phyloP scores from a whole-genome alignment of 371 early-diverging fungal genomes.

The Rhizoclosmatium hyalinum region DNA sequence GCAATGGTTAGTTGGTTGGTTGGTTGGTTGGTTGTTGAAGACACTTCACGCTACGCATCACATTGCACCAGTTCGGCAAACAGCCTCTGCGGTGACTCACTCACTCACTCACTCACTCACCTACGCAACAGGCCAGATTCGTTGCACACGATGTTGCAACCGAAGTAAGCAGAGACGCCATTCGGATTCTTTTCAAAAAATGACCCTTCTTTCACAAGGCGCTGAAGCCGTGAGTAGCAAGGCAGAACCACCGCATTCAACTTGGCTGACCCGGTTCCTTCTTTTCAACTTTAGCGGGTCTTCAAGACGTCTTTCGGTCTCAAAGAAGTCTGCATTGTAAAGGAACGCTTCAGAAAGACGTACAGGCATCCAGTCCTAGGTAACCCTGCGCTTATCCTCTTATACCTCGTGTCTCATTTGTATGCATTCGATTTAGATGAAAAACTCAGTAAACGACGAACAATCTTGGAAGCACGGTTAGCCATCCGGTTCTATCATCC shows the following conservation, averaged over 20 bases:
- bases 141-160: conserved; percentile 41
- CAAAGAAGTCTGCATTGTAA: conserved; percentile 60
- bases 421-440: conserved; percentile 39
- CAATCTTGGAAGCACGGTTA: conserved; percentile 22
- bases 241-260: no score
- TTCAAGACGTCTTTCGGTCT: conserved; percentile 49
- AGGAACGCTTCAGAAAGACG: conserved; percentile 88
- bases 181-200: conserved; percentile 14
- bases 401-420: not conserved
- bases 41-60: not conserved
- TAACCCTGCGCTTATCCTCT: conserved; percentile 40
- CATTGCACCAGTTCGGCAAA: not conserved
- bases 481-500: not conserved
- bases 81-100: not conserved
- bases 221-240: conserved; percentile 6
- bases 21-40: conserved; percentile 36
- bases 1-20: not conserved
- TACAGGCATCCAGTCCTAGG: conserved; percentile 94
- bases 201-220: not conserved
- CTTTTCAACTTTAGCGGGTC: conserved; percentile 52
- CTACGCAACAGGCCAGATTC: conserved; percentile 56
- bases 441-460: conserved; percentile 9
- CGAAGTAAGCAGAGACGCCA: conserved; percentile 45
- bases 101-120: conserved; percentile 19
- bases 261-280: not conserved